Percentiles rank a stretch among this genome's conserved stretches.
phyloP scores from a whole-genome alignment of 345 rosid genomes.

The Microthlaspi erraticum region DNA sequence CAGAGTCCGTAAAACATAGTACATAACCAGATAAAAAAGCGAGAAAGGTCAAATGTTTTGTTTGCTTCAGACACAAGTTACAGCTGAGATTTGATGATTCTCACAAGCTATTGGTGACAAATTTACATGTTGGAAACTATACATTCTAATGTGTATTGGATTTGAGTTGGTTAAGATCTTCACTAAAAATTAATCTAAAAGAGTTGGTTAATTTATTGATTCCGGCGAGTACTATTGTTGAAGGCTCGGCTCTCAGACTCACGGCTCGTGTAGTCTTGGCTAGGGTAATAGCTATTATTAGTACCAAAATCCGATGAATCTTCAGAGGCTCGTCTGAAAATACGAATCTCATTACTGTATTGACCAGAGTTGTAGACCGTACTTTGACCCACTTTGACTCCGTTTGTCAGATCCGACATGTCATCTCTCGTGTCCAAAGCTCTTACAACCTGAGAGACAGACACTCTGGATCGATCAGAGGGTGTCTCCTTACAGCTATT shows the following conservation, averaged over 20 bases:
- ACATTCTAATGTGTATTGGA: neutral
- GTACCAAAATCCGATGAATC: conserved; percentile 39
- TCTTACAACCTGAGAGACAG: conserved; percentile 66
- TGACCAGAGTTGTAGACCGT: conserved; percentile 77
- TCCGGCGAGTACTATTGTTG: conserved; percentile 19
- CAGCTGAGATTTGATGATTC: conserved; percentile 11
- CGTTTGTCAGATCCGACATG: conserved; percentile 79
- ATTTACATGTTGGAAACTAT: conserved; percentile 14
- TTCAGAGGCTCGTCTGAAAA: conserved; percentile 59
- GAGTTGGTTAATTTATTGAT: neutral
- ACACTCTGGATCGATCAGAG: neutral
- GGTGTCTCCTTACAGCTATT: neutral
- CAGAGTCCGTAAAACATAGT: conserved; percentile 29
- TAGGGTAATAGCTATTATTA: conserved; percentile 30
- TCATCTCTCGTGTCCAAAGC: conserved; percentile 72
- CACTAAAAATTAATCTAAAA: neutral
- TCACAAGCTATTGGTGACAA: conserved; percentile 25
- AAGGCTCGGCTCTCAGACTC: conserved; percentile 43
- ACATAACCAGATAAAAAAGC: conserved; percentile 1
- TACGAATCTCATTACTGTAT: conserved; percentile 74
- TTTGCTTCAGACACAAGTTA: conserved; percentile 38
- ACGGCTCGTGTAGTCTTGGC: conserved; percentile 39
- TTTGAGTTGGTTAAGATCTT: conserved; percentile 4
- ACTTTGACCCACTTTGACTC: conserved; percentile 87
- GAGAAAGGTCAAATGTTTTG: conserved; percentile 28